Base-by-base conservation (phyloP, 495 filamentous ascomycete genomes). In the Aspergillus ellipticus region DNA sequence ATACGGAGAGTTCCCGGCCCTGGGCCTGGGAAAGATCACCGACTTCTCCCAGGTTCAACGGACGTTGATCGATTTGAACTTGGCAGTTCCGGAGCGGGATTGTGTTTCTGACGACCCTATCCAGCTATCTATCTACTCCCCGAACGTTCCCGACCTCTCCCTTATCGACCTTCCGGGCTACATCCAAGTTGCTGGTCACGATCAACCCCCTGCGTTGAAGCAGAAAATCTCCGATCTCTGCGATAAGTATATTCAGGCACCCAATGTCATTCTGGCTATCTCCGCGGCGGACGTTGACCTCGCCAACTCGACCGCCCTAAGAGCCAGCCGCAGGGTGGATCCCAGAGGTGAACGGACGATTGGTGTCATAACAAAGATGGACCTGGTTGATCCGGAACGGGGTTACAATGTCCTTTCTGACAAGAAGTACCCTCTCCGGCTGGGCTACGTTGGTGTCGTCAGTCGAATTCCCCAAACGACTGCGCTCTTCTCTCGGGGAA, bases 351-450 rank as follows among this genome's bases (percentile, higher is more conserved):
- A 99, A 68, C 79, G 94, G 51, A 99, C 94, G 2, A 97, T 99
- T 65, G 94, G 94, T 35, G 94, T 99, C 20, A 88, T 99, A 21
- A 99, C 94, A 21, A 99, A 99, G 74, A 96, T 99, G 93, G 94
- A 99, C 66, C 82, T 99, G 19, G 92, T 99, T 17, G 92, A 96
- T 54, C 82, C 94, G 11, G 76, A 77, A 17, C 84, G 94, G 54
- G 94, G 92, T 15, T 79, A 82, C 15, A 78, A 79, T 28, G 89
- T 99, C 29, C 75, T 99, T 6, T 79, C 74, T 37, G 94, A 99
- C 69, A 85, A 84, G 68, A 96, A 97, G 65, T 99, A 99, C 59
- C 92, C 95, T 48, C 81, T 99, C 28, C 82, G 93, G 8, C 79
- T 99, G 24, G 94, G 94, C n/a, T 99, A 99, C 67, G 92, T 99